Evolutionary conservation across 2,329 filamentous ascomycete genomes (phyloP).

Genomic region (Colletotrichum melonis): DNA sequence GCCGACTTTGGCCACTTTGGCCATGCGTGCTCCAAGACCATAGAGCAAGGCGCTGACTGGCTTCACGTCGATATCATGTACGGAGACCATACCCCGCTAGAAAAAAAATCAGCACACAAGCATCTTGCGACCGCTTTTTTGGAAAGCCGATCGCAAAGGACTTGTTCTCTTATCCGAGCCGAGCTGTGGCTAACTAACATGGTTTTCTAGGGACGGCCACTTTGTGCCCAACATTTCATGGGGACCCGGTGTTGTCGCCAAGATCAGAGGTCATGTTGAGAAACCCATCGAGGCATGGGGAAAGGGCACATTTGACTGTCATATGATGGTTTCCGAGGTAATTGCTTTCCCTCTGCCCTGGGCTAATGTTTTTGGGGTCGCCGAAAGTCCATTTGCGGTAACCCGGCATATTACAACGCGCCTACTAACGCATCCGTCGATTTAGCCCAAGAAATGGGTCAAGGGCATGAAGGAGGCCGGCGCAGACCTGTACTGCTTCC

Average conservation of each 20-base stretch:
- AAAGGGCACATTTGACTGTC: slow-evolving; percentile 96
- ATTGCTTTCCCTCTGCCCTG: slow-evolving; percentile 34
- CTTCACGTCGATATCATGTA: slow-evolving; percentile 93
- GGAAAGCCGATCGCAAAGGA: background rate
- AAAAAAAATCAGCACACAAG: background rate
- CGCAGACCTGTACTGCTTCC: slow-evolving; percentile 99
- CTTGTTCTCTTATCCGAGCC: slow-evolving; percentile 1
- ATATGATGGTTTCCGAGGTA: slow-evolving; percentile 99
- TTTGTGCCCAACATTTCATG: slow-evolving; percentile 99
- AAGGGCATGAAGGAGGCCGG: slow-evolving; percentile 93
- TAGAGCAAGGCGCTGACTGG: slow-evolving; percentile 89
- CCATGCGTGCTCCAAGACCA: slow-evolving; percentile 86
- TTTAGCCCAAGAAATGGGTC: slow-evolving; percentile 96
- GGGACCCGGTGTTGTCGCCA: slow-evolving; percentile 92
- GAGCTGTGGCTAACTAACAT: background rate
- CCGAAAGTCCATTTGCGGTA: background rate
- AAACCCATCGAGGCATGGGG: slow-evolving; percentile 76
- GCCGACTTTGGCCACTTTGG: slow-evolving; percentile 94
- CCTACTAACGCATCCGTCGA: background rate
- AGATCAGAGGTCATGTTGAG: slow-evolving; percentile 88
- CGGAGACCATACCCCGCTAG: slow-evolving; percentile 34
- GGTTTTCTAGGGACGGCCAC: slow-evolving; percentile 83
- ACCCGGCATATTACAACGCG: background rate
- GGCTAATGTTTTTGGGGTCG: background rate
- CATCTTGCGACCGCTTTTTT: slow-evolving; percentile 18